Conservation (phyloP, 192 early-diverging fungal species). For the Piromyces sp. region DNA sequence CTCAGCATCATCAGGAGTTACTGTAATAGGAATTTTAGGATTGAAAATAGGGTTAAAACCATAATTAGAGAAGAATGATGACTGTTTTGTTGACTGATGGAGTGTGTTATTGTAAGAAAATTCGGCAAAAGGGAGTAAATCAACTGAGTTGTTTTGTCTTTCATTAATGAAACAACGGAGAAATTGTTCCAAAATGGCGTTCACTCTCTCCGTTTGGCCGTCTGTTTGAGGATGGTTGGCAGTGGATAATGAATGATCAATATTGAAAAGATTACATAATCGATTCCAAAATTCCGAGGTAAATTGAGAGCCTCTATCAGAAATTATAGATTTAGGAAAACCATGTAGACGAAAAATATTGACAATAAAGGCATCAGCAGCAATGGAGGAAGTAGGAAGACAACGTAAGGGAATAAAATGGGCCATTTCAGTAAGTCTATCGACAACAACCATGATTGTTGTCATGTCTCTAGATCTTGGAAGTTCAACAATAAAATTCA, state of each 20-base stretch:
- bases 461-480: no score
- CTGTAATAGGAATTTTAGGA: no score
- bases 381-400: no score
- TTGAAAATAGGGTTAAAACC: slow-evolving; percentile 9
- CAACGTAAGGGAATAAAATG: no score
- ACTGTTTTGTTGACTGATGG: background rate
- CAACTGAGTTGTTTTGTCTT: slow-evolving; percentile 16
- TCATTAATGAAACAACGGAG: slow-evolving; percentile 14
- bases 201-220: slow-evolving; percentile 19
- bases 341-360: slow-evolving; percentile 11
- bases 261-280: slow-evolving; percentile 6
- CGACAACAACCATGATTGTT: no score
- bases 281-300: slow-evolving; percentile 14
- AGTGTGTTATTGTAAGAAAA: slow-evolving; percentile 30
- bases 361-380: background rate
- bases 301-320: slow-evolving; percentile 22
- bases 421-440: no score
- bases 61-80: slow-evolving; percentile 9
- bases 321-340: slow-evolving; percentile 19
- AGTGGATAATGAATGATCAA: slow-evolving; percentile 14
- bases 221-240: slow-evolving; percentile 18
- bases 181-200: slow-evolving; percentile 14
- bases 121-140: slow-evolving; percentile 16
- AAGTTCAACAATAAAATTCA: no score
- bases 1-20: no score